Evolutionary conservation across 31 red algal species (phyloP).

Genomic region (Asparagopsis taxiformis): DNA sequence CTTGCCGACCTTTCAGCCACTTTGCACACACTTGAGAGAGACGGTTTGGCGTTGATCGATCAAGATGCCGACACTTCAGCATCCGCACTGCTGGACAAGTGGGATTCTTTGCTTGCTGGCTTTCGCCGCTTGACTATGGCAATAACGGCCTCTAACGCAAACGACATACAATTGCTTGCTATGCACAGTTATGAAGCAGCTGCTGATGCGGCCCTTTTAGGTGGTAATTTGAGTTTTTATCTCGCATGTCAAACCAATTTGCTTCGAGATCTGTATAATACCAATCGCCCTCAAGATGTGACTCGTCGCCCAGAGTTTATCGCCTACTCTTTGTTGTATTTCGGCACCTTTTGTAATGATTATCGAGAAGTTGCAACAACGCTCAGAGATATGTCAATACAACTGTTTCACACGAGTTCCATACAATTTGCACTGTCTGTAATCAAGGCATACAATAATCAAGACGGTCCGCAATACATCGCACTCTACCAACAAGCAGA

Average conservation of each 20-base stretch:
- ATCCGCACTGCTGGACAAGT: slow-evolving; percentile 1
- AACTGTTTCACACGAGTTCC: not conserved
- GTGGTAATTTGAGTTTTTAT: slow-evolving; percentile 62
- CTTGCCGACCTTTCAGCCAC: slow-evolving; percentile 4
- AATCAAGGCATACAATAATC: slow-evolving; percentile 12
- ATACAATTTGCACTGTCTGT: slow-evolving; percentile 20
- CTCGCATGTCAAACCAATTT: slow-evolving; percentile 44
- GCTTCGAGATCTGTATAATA: slow-evolving; percentile 45
- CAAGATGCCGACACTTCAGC: not conserved
- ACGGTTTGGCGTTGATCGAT: not conserved
- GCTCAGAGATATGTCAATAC: slow-evolving; percentile 15
- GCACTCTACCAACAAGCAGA: slow-evolving; percentile 16
- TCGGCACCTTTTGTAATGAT: slow-evolving; percentile 32
- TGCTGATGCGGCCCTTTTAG: slow-evolving; percentile 56
- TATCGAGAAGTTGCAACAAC: slow-evolving; percentile 27
- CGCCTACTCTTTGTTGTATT: slow-evolving; percentile 49
- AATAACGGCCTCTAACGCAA: slow-evolving; percentile 36
- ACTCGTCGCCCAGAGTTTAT: slow-evolving; percentile 49
- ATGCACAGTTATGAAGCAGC: slow-evolving; percentile 50
- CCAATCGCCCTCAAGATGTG: not conserved
- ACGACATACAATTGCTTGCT: slow-evolving; percentile 30
- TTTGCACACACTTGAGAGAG: slow-evolving; percentile 6
- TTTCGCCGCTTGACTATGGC: slow-evolving; percentile 61
- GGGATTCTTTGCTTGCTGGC: slow-evolving; percentile 29
- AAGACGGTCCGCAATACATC: slow-evolving; percentile 17